phyloP scores from a whole-genome alignment of 352 stramenopile species.

The Globisporangium solare region DNA sequence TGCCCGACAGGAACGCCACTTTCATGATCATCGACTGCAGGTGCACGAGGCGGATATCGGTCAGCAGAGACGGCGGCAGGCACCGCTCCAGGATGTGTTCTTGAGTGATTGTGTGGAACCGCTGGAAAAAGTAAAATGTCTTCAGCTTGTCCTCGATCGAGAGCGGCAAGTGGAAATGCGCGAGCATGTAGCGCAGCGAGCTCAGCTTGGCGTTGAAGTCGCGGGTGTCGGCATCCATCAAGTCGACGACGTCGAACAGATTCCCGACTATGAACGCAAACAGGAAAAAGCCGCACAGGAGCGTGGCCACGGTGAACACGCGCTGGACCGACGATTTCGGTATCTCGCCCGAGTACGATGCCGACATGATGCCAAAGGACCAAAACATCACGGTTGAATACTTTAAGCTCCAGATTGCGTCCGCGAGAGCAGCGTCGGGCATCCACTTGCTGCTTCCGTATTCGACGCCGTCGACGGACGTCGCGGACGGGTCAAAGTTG shows the following conservation, averaged over 20 bases:
- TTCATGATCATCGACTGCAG: constrained; percentile 56
- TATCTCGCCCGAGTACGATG: constrained; percentile 32
- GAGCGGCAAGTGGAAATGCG: constrained; percentile 42
- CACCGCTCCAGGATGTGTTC: constrained; percentile 45
- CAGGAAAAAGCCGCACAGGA: constrained; percentile 36
- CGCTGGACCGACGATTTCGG: constrained; percentile 37
- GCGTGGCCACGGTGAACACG: constrained; percentile 40
- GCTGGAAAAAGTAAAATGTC: constrained; percentile 64
- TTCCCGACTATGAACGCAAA: constrained; percentile 61
- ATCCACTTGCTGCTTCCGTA: constrained; percentile 1
- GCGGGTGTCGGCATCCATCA: constrained; percentile 43
- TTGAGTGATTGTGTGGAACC: constrained; percentile 56
- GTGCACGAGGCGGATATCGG: constrained; percentile 50
- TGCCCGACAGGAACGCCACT: constrained; percentile 44
- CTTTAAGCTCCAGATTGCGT: constrained; percentile 13
- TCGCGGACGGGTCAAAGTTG: constrained; percentile 32
- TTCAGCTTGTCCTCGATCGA: constrained; percentile 53
- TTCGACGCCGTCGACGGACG: neutral
- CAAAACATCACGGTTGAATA: constrained; percentile 50
- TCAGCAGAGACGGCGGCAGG: constrained; percentile 45
- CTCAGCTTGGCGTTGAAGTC: constrained; percentile 56
- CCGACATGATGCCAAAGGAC: constrained; percentile 53
- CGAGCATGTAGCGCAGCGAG: constrained; percentile 45
- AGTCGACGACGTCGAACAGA: constrained; percentile 48
- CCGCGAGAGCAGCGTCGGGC: constrained; percentile 8